These are phyloP conservation scores for Chalaropsis thielavioides DNA, from an alignment of 2,329 filamentous ascomycete species.

Conservation along the genomic window DNA sequence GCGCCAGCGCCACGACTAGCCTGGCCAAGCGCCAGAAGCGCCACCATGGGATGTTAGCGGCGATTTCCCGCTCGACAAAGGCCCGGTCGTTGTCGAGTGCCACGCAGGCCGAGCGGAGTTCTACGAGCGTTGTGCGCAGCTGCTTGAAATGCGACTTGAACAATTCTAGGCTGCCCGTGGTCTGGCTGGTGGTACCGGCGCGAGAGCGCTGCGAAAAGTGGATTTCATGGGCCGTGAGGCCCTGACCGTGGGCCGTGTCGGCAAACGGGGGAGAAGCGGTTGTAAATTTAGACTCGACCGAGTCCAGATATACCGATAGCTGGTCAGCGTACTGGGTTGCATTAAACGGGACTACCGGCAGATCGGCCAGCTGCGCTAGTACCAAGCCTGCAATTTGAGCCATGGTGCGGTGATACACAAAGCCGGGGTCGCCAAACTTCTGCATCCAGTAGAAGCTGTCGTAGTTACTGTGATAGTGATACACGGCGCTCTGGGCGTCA, in stretches of 20 bases:
- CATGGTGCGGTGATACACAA: constrained; percentile 51
- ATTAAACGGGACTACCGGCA: constrained; percentile 47
- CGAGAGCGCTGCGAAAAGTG: constrained; percentile 23
- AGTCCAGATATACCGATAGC: constrained; percentile 37
- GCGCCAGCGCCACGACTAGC: constrained; percentile 47
- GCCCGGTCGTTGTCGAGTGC: constrained; percentile 34
- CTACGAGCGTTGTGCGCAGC: constrained; percentile 27
- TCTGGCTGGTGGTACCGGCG: constrained; percentile 14
- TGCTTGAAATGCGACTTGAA: constrained; percentile 29
- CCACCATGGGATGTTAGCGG: constrained; percentile 59
- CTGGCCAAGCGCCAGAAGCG: constrained; percentile 53
- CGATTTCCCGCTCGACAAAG: constrained; percentile 30
- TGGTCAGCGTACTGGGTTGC: constrained; percentile 49
- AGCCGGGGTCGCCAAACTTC: constrained; percentile 56
- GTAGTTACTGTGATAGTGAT: constrained; percentile 85
- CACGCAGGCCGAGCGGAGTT: constrained; percentile 29
- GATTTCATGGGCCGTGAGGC: constrained; percentile 22
- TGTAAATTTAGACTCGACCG: constrained; percentile 37
- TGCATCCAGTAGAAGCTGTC: constrained; percentile 86
- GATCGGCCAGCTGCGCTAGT: constrained; percentile 46
- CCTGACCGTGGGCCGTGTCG: constrained; percentile 12
- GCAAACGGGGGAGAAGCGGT: constrained; percentile 18
- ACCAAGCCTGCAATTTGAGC: constrained; percentile 51
- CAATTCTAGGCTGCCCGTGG: constrained; percentile 26
- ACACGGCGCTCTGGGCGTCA: constrained; percentile 38